Conservation (phyloP, 129 eudicot species). For the Chrysanthemum lavandulifolium region DNA sequence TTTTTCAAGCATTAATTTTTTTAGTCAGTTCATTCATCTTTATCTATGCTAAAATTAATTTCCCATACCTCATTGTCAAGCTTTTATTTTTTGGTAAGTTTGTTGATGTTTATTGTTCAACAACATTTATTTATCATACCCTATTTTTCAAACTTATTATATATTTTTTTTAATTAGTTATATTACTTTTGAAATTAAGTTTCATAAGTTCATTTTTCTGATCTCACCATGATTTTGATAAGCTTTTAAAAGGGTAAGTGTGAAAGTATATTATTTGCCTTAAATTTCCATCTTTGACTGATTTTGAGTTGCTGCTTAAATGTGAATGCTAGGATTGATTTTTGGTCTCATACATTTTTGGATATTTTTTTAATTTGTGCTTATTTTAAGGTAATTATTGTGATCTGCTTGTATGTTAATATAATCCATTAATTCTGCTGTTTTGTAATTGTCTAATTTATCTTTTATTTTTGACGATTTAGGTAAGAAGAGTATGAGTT, state of each 20-base stretch:
- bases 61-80: slow-evolving; percentile 3
- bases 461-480: neutral
- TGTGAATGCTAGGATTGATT: slow-evolving; percentile 9
- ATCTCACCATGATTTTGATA: neutral
- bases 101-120: neutral
- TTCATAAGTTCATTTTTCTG: neutral
- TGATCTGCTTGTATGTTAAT: slow-evolving; percentile 16
- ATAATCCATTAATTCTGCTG: slow-evolving; percentile 9
- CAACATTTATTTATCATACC: slow-evolving; percentile 5
- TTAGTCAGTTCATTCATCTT: slow-evolving; percentile 38
- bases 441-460: neutral
- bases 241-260: neutral
- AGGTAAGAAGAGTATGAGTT: slow-evolving; percentile 10
- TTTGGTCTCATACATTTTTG: slow-evolving; percentile 2
- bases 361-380: slow-evolving; percentile 14
- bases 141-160: neutral
- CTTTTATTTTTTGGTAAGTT: neutral
- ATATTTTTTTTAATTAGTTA: neutral
- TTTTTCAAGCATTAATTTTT: slow-evolving; percentile 26
- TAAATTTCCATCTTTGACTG: too few species aligned
- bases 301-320: neutral
- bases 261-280: too few species aligned
- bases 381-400: slow-evolving; percentile 18
- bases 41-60: neutral
- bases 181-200: slow-evolving; percentile 4